Conservation (phyloP, 176 grass and related monocot species). For the Puya raimondii region DNA sequence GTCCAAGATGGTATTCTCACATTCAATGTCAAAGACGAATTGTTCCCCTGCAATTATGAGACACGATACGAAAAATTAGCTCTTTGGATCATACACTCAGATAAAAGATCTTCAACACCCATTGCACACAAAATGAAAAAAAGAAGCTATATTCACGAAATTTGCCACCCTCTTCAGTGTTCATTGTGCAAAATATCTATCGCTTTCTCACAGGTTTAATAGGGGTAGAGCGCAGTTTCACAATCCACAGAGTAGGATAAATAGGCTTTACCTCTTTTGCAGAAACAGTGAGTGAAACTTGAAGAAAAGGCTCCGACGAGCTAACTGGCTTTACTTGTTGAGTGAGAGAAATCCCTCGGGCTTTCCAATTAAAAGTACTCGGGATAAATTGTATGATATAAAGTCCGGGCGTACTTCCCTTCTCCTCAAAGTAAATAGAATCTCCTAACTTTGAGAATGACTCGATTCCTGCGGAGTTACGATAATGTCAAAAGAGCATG, state of each 20-base stretch:
- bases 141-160: too few species aligned
- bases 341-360: conserved; percentile 40
- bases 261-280: conserved; percentile 21
- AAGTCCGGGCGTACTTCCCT: conserved; percentile 34
- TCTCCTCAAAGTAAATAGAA: conserved; percentile 87
- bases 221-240: too few species aligned
- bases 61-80: conserved; percentile 9
- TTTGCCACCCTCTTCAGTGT: too few species aligned
- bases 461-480: conserved; percentile 45
- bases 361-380: conserved; percentile 72
- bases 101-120: background rate
- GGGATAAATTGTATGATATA: conserved; percentile 81
- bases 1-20: conserved; percentile 79
- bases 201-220: too few species aligned
- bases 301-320: conserved; percentile 53
- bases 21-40: conserved; percentile 44
- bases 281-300: conserved; percentile 46
- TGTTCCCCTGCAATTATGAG: conserved; percentile 27
- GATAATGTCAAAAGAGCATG: too few species aligned
- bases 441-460: conserved; percentile 91
- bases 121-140: too few species aligned
- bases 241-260: too few species aligned
- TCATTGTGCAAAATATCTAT: too few species aligned
- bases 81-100: background rate
- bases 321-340: conserved; percentile 39